Evolutionary conservation across 1,139 yeast genomes (phyloP).

Genomic region (Debaryomycetaceae sp.): DNA sequence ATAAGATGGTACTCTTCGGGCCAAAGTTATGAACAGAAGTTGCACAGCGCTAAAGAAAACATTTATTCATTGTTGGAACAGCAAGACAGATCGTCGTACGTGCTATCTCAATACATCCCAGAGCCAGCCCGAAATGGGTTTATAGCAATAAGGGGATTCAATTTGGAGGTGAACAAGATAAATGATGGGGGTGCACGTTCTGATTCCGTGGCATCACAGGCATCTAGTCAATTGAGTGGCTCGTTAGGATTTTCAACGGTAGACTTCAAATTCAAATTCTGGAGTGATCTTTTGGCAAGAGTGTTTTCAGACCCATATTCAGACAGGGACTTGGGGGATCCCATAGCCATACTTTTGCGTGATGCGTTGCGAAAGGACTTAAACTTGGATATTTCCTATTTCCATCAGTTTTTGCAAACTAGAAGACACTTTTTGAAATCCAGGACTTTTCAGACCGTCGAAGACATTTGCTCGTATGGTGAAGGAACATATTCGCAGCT

Average conservation of each 20-base stretch:
- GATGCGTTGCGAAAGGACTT: slow-evolving; percentile 49
- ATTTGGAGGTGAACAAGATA: slow-evolving; percentile 63
- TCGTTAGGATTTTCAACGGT: slow-evolving; percentile 43
- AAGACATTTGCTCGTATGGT: slow-evolving; percentile 71
- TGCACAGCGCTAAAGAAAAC: slow-evolving; percentile 42
- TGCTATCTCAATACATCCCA: slow-evolving; percentile 70
- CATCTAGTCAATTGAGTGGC: slow-evolving; percentile 26
- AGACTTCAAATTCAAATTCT: slow-evolving; percentile 58
- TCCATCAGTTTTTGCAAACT: slow-evolving; percentile 62
- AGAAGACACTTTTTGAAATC: slow-evolving; percentile 49
- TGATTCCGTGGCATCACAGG: slow-evolving; percentile 29
- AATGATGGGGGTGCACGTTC: slow-evolving; percentile 42
- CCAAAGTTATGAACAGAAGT: slow-evolving; percentile 16
- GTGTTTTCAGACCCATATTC: slow-evolving; percentile 41
- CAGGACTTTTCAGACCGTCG: slow-evolving; percentile 46
- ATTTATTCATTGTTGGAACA: slow-evolving; percentile 38
- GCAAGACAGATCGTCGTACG: slow-evolving; percentile 62
- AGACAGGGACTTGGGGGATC: slow-evolving; percentile 52
- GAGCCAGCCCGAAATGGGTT: slow-evolving; percentile 62
- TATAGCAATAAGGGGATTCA: slow-evolving; percentile 67
- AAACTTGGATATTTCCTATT: slow-evolving; percentile 50
- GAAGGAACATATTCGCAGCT: slow-evolving; percentile 79
- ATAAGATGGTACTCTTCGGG: slow-evolving; percentile 5
- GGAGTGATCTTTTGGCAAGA: slow-evolving; percentile 52
- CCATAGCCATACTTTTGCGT: slow-evolving; percentile 56